Conservation (phyloP, 2,329 filamentous ascomycete genomes). For the Hypoxylon sp. region DNA sequence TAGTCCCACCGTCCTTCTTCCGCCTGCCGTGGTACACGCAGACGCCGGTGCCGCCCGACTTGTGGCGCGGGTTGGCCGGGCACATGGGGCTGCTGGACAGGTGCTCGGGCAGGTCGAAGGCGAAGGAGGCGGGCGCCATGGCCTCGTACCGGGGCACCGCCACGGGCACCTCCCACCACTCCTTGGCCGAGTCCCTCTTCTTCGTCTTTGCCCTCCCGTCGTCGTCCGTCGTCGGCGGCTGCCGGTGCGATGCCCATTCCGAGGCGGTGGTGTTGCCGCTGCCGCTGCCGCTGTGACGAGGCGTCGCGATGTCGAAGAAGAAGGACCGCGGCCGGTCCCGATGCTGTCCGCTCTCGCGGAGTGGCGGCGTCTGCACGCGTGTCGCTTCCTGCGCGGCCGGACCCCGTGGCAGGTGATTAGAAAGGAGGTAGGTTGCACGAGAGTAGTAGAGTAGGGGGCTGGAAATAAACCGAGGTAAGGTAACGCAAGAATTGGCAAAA, state of each 20-base stretch:
- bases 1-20: slow-evolving; percentile 31
- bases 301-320: slow-evolving; percentile 52
- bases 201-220: slow-evolving; percentile 6
- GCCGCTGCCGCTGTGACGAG: background rate
- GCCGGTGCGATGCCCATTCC: background rate
- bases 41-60: slow-evolving; percentile 55
- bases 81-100: slow-evolving; percentile 61
- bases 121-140: slow-evolving; percentile 47
- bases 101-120: slow-evolving; percentile 61
- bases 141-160: slow-evolving; percentile 37
- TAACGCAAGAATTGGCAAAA: background rate
- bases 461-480: background rate
- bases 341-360: slow-evolving; percentile 50
- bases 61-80: slow-evolving; percentile 56
- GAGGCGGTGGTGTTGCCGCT: background rate
- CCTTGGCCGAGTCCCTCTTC: slow-evolving; percentile 26
- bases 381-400: slow-evolving; percentile 58
- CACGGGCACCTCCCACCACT: slow-evolving; percentile 46
- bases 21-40: slow-evolving; percentile 60
- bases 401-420: background rate
- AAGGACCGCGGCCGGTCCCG: slow-evolving; percentile 50
- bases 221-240: background rate
- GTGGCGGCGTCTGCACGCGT: slow-evolving; percentile 57
- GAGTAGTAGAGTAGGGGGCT: background rate
- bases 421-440: too few species aligned